Conservation (phyloP, 768 basidiomycete genomes). For the Suillus spraguei region DNA sequence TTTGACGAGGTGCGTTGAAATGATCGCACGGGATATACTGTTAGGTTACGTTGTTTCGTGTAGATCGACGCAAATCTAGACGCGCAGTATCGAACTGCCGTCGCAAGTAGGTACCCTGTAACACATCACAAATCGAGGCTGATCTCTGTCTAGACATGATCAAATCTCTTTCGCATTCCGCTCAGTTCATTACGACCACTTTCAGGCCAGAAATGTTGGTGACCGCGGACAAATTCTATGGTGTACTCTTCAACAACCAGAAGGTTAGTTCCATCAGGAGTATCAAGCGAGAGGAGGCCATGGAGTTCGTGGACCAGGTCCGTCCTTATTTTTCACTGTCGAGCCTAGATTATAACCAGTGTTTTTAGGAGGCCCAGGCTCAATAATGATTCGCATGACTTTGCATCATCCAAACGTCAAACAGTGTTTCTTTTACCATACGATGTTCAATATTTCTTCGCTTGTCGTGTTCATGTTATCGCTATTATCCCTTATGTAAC, state of each 20-base stretch:
- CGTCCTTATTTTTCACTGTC: constrained; percentile 18
- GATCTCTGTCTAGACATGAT: constrained; percentile 64
- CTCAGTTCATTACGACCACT: constrained; percentile 98
- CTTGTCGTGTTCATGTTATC: not conserved
- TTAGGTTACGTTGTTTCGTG: constrained; percentile 5
- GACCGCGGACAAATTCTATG: constrained; percentile 95
- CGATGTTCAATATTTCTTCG: not conserved
- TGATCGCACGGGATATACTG: not conserved
- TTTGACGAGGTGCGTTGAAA: constrained; percentile 81
- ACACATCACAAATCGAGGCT: constrained; percentile 23
- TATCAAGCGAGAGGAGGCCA: constrained; percentile 89
- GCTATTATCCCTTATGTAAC: constrained; percentile 3
- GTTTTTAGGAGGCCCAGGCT: constrained; percentile 48
- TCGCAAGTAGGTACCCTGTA: constrained; percentile 69
- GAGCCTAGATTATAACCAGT: constrained; percentile 7
- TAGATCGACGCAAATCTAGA: constrained; percentile 98
- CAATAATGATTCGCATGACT: constrained; percentile 30
- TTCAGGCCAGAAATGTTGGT: constrained; percentile 98
- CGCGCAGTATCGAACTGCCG: constrained; percentile 96
- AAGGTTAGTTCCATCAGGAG: constrained; percentile 89
- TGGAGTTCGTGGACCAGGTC: constrained; percentile 92
- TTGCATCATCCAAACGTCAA: not conserved
- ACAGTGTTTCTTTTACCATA: not conserved
- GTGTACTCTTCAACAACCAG: constrained; percentile 94
- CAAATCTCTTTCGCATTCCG: constrained; percentile 80